Evolutionary conservation across 257 asterid species (phyloP).

Genomic region (Lycium ferocissimum): DNA sequence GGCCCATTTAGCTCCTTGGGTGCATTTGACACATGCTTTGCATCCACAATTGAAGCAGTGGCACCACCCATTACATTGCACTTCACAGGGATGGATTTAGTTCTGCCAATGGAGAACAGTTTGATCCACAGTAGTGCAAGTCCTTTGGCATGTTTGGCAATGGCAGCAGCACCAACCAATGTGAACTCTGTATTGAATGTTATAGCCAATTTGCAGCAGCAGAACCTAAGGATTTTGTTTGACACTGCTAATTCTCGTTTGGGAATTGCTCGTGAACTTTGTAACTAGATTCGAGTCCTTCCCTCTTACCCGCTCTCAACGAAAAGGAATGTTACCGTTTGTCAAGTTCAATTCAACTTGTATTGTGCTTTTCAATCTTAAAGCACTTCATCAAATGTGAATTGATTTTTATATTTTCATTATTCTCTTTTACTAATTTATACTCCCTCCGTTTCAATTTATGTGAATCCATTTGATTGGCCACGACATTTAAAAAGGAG

Average conservation of each 20-base stretch:
- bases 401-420: not conserved
- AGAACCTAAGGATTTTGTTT: conserved; percentile 78
- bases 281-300: conserved; percentile 52
- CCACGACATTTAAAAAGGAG: no score
- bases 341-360: not conserved
- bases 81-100: conserved; percentile 68
- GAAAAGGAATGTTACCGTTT: not conserved
- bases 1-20: conserved; percentile 75
- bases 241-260: conserved; percentile 70
- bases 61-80: conserved; percentile 66
- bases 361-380: not conserved
- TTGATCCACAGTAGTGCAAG: conserved; percentile 87
- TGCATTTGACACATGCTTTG: conserved; percentile 85
- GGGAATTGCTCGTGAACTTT: conserved; percentile 81
- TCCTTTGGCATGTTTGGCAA: conserved; percentile 78
- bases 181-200: conserved; percentile 75
- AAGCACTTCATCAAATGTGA: not conserved
- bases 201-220: conserved; percentile 93
- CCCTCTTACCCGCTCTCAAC: not conserved
- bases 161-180: conserved; percentile 79
- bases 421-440: not conserved
- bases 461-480: no score
- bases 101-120: conserved; percentile 75
- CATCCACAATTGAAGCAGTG: conserved; percentile 58
- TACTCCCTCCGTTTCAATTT: no score